Percentiles rank a stretch among this genome's conserved stretches.
These are phyloP conservation scores for Urtica urens DNA, from an alignment of 306 rosid species.

Conservation along the genomic window DNA sequence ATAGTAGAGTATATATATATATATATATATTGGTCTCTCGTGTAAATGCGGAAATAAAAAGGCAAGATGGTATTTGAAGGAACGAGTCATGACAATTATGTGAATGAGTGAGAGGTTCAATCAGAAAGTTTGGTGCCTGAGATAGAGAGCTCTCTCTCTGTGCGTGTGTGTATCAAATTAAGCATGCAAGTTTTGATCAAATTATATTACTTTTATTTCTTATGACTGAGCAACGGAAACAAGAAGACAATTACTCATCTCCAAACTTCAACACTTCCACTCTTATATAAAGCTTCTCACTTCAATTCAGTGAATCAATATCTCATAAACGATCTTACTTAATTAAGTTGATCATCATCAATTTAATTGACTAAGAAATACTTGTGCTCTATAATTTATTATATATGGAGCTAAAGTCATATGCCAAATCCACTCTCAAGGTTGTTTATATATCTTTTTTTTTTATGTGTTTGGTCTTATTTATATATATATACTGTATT, in stretches of 20 bases:
- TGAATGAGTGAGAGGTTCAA: slow-evolving; percentile 79
- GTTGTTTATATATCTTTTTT: slow-evolving; percentile 21
- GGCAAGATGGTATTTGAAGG: slow-evolving; percentile 51
- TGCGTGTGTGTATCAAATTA: too few species aligned
- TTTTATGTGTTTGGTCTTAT: not conserved
- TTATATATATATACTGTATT: not conserved
- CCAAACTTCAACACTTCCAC: slow-evolving; percentile 26
- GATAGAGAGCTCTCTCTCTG: too few species aligned
- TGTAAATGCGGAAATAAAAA: slow-evolving; percentile 16
- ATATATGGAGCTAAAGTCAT: slow-evolving; percentile 54
- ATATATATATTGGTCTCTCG: not conserved
- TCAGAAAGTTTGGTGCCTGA: slow-evolving; percentile 94
- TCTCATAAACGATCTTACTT: slow-evolving; percentile 16
- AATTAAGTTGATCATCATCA: not conserved
- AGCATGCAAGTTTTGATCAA: slow-evolving; percentile 8
- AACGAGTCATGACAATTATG: slow-evolving; percentile 38
- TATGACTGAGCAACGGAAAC: slow-evolving; percentile 78
- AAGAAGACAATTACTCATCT: slow-evolving; percentile 55
- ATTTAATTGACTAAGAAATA: too few species aligned
- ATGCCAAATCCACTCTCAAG: slow-evolving; percentile 49
- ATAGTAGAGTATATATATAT: not conserved
- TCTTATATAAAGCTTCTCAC: not conserved
- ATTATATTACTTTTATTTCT: slow-evolving; percentile 18
- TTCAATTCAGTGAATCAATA: slow-evolving; percentile 17
- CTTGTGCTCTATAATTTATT: not conserved